phyloP scores from a whole-genome alignment of 441 rosid genomes.

The Brassica hybrid region DNA sequence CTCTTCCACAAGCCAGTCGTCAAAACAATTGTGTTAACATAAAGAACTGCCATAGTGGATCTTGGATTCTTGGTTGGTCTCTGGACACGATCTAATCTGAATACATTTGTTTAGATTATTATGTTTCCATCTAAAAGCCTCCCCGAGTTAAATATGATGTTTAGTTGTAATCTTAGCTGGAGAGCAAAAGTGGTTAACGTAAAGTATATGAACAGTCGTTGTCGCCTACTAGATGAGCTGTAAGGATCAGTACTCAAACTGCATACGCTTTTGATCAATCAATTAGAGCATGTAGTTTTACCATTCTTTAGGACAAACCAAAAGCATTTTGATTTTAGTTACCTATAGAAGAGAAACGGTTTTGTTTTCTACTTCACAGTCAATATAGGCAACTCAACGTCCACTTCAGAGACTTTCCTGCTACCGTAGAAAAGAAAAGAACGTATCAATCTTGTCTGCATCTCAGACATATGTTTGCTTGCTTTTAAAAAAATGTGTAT shows the following conservation, averaged over 20 bases:
- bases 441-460: neutral
- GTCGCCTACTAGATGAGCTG: neutral
- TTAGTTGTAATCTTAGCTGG: conserved; percentile 13
- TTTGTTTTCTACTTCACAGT: conserved; percentile 4
- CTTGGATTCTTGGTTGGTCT: conserved; percentile 3
- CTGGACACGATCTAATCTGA: neutral
- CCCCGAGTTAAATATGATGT: neutral
- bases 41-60: neutral
- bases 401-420: neutral
- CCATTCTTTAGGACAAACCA: conserved; percentile 1
- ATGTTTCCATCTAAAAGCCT: neutral
- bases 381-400: conserved; percentile 13
- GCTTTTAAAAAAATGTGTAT: neutral
- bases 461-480: neutral
- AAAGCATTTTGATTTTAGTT: conserved; percentile 6
- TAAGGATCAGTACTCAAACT: neutral
- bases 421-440: neutral
- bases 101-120: neutral
- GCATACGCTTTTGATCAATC: neutral
- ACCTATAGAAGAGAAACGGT: neutral
- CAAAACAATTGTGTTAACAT: neutral
- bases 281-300: neutral
- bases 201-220: neutral
- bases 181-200: conserved; percentile 1
- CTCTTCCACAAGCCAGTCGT: neutral